These are phyloP conservation scores for Globisporangium paroecandrum DNA, from an alignment of 352 stramenopile genomes.

Conservation along the genomic window DNA sequence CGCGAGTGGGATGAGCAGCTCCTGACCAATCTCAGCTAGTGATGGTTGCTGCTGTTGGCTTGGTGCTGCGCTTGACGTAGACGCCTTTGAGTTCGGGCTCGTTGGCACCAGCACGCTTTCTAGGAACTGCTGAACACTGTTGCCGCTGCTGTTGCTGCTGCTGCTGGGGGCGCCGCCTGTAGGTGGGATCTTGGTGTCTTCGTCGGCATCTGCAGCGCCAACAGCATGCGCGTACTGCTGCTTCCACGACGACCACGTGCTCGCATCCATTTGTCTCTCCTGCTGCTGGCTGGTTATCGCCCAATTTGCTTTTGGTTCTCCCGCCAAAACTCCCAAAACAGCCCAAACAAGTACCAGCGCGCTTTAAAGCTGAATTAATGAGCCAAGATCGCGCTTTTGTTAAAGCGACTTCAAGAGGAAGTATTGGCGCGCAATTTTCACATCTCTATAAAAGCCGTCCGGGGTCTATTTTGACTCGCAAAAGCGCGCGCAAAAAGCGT, in stretches of 20 bases:
- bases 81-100: background rate
- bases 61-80: background rate
- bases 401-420: background rate
- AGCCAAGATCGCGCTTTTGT: background rate
- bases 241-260: conserved; percentile 6
- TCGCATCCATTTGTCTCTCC: background rate
- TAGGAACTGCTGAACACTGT: conserved; percentile 11
- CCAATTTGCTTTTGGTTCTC: conserved; percentile 2
- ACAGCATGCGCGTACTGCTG: conserved; percentile 16
- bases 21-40: conserved; percentile 18
- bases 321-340: background rate
- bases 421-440: background rate
- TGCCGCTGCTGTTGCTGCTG: background rate
- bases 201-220: background rate
- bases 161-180: background rate
- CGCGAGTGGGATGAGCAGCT: conserved; percentile 25
- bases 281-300: background rate
- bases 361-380: background rate
- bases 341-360: background rate
- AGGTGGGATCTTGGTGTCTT: background rate
- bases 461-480: background rate
- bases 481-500: background rate
- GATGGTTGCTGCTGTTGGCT: background rate
- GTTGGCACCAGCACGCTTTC: conserved; percentile 4
- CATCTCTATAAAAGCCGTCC: background rate